phyloP scores from a whole-genome alignment of 805 yeast genomes.

The Kazachstania viticola region DNA sequence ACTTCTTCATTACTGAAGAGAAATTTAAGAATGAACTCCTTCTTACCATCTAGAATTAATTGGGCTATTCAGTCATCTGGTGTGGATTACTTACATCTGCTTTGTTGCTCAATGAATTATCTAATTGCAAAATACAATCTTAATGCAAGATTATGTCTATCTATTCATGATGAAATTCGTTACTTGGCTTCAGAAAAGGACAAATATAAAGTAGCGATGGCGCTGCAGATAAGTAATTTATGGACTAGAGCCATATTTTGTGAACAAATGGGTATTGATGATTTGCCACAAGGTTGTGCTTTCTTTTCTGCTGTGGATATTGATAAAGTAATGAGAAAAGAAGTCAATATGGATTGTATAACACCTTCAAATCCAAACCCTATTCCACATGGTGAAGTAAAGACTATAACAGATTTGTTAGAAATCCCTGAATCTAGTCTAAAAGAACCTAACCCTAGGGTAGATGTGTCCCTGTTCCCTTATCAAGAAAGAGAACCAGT shows the following conservation, averaged over 20 bases:
- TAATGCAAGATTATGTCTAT: slow-evolving; percentile 66
- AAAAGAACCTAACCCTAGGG: slow-evolving; percentile 7
- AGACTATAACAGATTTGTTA: slow-evolving; percentile 47
- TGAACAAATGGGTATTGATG: slow-evolving; percentile 79
- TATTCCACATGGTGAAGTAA: slow-evolving; percentile 69
- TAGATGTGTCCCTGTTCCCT: slow-evolving; percentile 14
- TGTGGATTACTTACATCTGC: slow-evolving; percentile 83
- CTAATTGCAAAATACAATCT: slow-evolving; percentile 50
- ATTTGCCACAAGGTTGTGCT: slow-evolving; percentile 90
- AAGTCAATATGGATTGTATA: slow-evolving; percentile 80
- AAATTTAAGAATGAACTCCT: slow-evolving; percentile 54
- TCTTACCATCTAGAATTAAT: slow-evolving; percentile 81
- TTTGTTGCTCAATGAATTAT: slow-evolving; percentile 81
- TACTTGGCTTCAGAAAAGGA: slow-evolving; percentile 67
- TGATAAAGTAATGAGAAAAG: slow-evolving; percentile 80
- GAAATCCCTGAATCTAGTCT: slow-evolving; percentile 25
- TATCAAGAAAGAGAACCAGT: slow-evolving; percentile 21
- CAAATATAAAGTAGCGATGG: slow-evolving; percentile 62
- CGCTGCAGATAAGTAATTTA: slow-evolving; percentile 77
- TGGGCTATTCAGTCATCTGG: slow-evolving; percentile 99
- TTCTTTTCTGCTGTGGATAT: slow-evolving; percentile 91
- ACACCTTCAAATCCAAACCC: slow-evolving; percentile 75
- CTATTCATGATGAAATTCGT: slow-evolving; percentile 93
- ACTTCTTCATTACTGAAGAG: slow-evolving; percentile 66
- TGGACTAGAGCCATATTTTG: slow-evolving; percentile 97